phyloP scores from a whole-genome alignment of 2,329 filamentous ascomycete genomes.

The Fusarium sp. region DNA sequence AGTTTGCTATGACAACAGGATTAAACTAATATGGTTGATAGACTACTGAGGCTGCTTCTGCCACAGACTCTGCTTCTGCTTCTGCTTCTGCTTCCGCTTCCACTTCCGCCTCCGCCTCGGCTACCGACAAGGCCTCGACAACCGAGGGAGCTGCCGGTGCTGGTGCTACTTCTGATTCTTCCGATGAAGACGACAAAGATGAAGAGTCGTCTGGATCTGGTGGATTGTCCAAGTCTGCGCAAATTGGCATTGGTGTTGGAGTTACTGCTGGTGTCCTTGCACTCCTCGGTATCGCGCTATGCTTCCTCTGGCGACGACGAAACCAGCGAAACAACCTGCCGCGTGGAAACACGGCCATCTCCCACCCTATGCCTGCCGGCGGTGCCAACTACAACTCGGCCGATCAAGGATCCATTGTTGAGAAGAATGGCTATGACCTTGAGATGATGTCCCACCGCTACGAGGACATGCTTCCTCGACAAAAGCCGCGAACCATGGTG shows the following conservation, averaged over 20 bases:
- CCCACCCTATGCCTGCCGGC: constrained; percentile 62
- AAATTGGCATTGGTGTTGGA: constrained; percentile 63
- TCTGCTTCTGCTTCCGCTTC: constrained; percentile 9
- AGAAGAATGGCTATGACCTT: constrained; percentile 58
- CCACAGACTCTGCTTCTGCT: neutral
- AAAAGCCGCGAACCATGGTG: constrained; percentile 60
- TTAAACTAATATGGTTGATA: constrained; percentile 6
- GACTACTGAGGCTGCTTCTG: constrained; percentile 19
- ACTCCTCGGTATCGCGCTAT: constrained; percentile 53
- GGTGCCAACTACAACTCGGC: constrained; percentile 54
- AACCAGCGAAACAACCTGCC: constrained; percentile 46
- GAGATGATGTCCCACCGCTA: constrained; percentile 66
- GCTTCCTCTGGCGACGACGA: constrained; percentile 48
- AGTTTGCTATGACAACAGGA: neutral
- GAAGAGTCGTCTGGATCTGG: constrained; percentile 33
- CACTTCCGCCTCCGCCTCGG: constrained; percentile 35
- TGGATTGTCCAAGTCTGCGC: constrained; percentile 51
- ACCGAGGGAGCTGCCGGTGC: constrained; percentile 26
- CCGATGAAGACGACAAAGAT: constrained; percentile 23
- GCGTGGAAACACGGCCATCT: constrained; percentile 57
- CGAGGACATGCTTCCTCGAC: constrained; percentile 68
- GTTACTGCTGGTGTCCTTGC: constrained; percentile 57
- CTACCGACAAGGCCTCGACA: constrained; percentile 25
- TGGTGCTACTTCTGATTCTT: constrained; percentile 26
- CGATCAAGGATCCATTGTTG: constrained; percentile 50